phyloP scores from a whole-genome alignment of 1,284 basidiomycete species.

The Neolentinus lepideus region DNA sequence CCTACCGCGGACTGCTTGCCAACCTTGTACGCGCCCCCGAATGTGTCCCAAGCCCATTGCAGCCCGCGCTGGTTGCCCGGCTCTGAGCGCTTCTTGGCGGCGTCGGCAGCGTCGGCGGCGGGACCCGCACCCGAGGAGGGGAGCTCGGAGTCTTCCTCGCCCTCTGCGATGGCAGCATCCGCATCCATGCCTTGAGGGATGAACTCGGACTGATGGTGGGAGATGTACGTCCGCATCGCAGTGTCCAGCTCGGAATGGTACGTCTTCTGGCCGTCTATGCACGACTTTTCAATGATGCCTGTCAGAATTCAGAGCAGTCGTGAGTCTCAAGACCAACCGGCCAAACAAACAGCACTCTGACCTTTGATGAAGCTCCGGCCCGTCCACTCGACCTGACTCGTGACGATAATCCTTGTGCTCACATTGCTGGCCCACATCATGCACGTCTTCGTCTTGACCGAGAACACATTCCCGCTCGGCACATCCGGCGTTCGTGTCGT shows the following conservation, averaged over 20 bases:
- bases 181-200: constrained; percentile 73
- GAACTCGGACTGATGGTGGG: constrained; percentile 86
- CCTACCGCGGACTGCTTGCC: constrained; percentile 60
- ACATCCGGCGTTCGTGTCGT: constrained; percentile 94
- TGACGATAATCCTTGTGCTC: constrained; percentile 77
- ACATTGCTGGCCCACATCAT: constrained; percentile 88
- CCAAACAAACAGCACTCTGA: constrained; percentile 19
- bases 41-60: constrained; percentile 83
- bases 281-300: constrained; percentile 92
- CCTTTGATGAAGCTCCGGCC: constrained; percentile 95
- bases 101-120: background rate
- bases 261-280: constrained; percentile 90
- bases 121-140: constrained; percentile 7
- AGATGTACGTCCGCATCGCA: constrained; percentile 84
- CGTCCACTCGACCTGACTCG: constrained; percentile 93
- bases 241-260: constrained; percentile 84
- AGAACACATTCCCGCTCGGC: constrained; percentile 87
- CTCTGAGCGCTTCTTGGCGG: constrained; percentile 36
- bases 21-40: constrained; percentile 68
- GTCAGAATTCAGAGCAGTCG: constrained; percentile 1
- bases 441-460: constrained; percentile 91
- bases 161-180: constrained; percentile 31
- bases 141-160: constrained; percentile 16
- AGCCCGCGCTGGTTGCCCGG: constrained; percentile 65
- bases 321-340: background rate